Conservation (phyloP, 2,329 filamentous ascomycete species). For the Teratosphaeria epicoccoides region DNA sequence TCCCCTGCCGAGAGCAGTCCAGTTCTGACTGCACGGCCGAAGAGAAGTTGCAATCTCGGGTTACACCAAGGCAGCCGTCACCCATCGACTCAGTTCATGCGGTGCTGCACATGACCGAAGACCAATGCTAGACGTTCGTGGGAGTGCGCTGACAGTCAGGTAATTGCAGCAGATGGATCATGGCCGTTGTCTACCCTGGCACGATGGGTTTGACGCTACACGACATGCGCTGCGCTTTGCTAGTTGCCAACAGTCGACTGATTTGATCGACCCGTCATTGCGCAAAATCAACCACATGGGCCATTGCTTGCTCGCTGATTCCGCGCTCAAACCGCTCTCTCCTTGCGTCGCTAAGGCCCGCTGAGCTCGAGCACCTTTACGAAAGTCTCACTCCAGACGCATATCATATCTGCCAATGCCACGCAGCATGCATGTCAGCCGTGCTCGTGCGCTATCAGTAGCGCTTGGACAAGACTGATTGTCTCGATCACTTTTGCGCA, state of each 20-base stretch:
- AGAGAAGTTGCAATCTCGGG: neutral
- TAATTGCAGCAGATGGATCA: neutral
- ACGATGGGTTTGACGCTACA: neutral
- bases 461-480: neutral
- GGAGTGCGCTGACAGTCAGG: neutral
- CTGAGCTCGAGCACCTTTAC: neutral
- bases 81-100: neutral
- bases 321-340: neutral
- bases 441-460: neutral
- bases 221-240: neutral
- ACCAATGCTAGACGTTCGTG: neutral
- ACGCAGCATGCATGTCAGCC: neutral
- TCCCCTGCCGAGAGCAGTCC: no score
- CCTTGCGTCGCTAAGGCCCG: neutral
- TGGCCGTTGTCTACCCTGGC: neutral
- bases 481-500: neutral
- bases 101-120: neutral
- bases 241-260: neutral
- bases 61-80: neutral
- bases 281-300: neutral
- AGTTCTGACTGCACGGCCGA: neutral
- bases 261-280: neutral
- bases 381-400: neutral
- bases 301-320: neutral
- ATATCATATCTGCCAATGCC: neutral